These are phyloP conservation scores for Hyaloscypha hepaticicola DNA, from an alignment of 495 filamentous ascomycete species.

Conservation along the genomic window DNA sequence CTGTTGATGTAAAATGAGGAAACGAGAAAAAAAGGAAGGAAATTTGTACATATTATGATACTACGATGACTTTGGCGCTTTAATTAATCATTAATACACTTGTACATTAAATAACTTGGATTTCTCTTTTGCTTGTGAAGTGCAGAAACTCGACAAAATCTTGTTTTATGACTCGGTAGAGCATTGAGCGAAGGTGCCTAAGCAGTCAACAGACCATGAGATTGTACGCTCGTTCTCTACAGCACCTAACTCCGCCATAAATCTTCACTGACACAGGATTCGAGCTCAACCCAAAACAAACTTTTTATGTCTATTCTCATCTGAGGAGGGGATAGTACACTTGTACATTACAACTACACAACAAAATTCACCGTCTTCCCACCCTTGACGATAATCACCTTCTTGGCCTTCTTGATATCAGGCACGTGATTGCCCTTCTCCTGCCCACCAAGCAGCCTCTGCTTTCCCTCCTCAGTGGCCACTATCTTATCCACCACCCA, in stretches of 20 bases:
- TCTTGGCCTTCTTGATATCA: constrained; percentile 43
- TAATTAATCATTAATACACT: constrained; percentile 8
- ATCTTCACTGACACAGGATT: too few relatives aligned
- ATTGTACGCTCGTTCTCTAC: too few relatives aligned
- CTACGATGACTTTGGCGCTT: background rate
- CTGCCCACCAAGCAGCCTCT: constrained; percentile 31
- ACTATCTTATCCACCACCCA: constrained; percentile 35
- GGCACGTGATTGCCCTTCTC: constrained; percentile 32
- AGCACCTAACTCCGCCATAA: too few relatives aligned
- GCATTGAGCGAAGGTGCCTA: too few relatives aligned
- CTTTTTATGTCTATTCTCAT: background rate
- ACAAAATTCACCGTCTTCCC: constrained; percentile 61
- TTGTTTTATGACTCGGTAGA: too few relatives aligned
- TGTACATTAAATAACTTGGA: background rate
- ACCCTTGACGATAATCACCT: constrained; percentile 49
- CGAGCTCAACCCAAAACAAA: background rate
- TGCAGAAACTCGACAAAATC: background rate
- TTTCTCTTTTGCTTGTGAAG: background rate
- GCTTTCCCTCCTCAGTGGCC: constrained; percentile 33
- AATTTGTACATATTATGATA: constrained; percentile 12
- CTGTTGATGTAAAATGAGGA: background rate
- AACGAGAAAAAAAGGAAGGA: background rate
- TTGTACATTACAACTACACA: constrained; percentile 26
- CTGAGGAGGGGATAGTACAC: constrained; percentile 7
- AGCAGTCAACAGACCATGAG: too few relatives aligned